phyloP scores from a whole-genome alignment of 345 rosid genomes.

The Eucalyptus tenuipes region DNA sequence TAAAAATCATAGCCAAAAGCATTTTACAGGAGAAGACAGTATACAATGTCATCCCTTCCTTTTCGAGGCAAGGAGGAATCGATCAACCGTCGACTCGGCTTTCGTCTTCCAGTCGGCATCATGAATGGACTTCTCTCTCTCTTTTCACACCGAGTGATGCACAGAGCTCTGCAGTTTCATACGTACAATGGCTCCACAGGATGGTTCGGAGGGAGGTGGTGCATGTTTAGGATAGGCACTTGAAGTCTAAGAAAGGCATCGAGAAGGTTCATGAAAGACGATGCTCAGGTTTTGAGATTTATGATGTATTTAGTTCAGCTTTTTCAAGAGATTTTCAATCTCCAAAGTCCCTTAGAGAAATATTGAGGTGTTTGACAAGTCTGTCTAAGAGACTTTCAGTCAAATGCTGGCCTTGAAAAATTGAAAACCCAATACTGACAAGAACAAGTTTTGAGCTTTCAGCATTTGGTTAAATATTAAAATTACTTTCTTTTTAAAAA shows the following conservation, averaged over 20 bases:
- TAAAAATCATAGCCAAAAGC: neutral
- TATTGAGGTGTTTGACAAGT: accelerated
- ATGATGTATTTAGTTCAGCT: no score
- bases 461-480: accelerated
- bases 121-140: neutral
- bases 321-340: no score
- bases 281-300: no score
- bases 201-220: neutral
- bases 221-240: neutral
- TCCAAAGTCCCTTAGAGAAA: accelerated
- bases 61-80: neutral
- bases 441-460: accelerated
- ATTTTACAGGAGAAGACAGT: neutral
- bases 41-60: neutral
- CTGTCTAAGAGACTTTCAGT: accelerated
- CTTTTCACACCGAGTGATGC: neutral
- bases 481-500: no score
- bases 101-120: neutral
- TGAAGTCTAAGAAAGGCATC: neutral
- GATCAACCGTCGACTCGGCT: neutral
- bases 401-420: no score
- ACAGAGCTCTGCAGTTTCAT: neutral
- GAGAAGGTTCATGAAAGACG: no score
- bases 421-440: accelerated
- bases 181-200: neutral